phyloP scores from a whole-genome alignment of 257 asterid genomes.

The Jasminum sambac region DNA sequence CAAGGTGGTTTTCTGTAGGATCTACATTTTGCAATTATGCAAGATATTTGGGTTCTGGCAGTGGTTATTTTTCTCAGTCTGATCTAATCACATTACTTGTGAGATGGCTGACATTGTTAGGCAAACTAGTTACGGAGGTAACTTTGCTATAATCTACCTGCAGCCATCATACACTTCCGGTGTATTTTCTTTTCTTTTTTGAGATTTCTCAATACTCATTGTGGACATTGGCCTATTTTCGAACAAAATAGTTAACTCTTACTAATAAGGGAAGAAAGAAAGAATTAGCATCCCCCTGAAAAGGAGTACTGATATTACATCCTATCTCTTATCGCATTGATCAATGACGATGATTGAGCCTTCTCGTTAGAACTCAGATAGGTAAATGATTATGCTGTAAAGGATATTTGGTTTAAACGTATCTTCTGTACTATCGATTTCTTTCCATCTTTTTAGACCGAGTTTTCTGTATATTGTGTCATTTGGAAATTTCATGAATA shows the following conservation, averaged over 20 bases:
- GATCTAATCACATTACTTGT: neutral
- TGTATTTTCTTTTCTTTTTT: constrained; percentile 14
- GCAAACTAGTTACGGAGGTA: constrained; percentile 11
- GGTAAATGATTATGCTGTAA: neutral
- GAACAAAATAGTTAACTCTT: neutral
- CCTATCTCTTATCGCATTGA: no score
- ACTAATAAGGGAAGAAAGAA: no score
- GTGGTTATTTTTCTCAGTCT: neutral
- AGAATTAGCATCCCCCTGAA: no score
- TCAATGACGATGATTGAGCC: neutral
- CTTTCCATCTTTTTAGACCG: neutral
- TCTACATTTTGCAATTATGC: neutral
- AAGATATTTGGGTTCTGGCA: constrained; percentile 3
- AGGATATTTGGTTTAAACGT: neutral
- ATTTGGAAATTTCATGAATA: neutral
- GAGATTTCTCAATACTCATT: constrained; percentile 10
- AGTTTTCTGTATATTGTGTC: neutral
- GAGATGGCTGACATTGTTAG: constrained; percentile 12
- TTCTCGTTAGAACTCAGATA: neutral
- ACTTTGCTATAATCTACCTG: neutral
- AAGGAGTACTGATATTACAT: no score
- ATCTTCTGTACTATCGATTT: neutral
- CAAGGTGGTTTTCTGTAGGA: neutral
- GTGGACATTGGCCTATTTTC: neutral
- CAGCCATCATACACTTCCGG: constrained; percentile 1